These are phyloP conservation scores for Entelexis paramagnoliae DNA, from an alignment of 1,139 yeast species.

Conservation along the genomic window DNA sequence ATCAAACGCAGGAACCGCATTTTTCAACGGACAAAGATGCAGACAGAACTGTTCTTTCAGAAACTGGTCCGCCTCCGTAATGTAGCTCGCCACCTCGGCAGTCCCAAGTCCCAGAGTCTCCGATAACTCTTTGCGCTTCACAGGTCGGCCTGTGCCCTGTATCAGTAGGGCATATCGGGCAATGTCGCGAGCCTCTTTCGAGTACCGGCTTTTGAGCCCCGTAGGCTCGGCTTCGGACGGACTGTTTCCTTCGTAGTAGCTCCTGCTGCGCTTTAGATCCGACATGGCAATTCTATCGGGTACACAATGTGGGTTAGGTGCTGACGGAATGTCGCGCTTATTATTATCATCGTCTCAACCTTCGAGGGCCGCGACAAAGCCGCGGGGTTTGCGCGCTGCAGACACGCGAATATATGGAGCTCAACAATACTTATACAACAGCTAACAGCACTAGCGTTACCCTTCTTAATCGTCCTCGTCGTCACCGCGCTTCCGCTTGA, in stretches of 20 bases:
- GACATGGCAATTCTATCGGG: not conserved
- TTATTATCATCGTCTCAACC: no score
- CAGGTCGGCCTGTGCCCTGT: constrained; percentile 8
- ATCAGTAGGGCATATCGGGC: constrained; percentile 6
- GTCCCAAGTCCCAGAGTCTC: not conserved
- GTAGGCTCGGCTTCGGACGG: not conserved
- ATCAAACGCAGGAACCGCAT: not conserved
- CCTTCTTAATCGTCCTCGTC: constrained; percentile 26
- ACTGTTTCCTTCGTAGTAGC: not conserved
- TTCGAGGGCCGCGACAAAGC: no score
- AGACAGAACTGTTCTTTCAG: constrained; percentile 9
- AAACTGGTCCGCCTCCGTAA: constrained; percentile 8
- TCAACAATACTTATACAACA: no score
- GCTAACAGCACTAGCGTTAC: no score
- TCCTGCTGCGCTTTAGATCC: not conserved
- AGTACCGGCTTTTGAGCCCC: not conserved
- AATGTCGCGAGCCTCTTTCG: not conserved
- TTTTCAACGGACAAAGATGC: constrained; percentile 6
- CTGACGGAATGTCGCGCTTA: not conserved
- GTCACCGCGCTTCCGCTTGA: constrained; percentile 28
- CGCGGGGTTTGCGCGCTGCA: no score
- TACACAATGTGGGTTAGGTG: not conserved
- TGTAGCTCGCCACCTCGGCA: not conserved
- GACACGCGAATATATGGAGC: no score
- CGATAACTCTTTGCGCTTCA: constrained; percentile 2